phyloP scores from a whole-genome alignment of 345 rosid species.

The Populus ilicifolia region DNA sequence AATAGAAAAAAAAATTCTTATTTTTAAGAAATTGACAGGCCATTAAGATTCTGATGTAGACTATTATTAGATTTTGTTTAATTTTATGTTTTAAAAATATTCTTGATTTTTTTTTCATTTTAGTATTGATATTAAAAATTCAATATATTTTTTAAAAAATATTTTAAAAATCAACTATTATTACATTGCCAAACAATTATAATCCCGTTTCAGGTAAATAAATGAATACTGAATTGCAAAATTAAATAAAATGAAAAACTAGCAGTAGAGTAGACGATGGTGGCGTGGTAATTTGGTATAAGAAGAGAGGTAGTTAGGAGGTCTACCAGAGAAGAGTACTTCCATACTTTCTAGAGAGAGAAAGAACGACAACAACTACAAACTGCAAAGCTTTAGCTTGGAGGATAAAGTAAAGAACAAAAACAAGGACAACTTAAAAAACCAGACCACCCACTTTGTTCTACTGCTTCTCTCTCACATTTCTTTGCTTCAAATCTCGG shows the following conservation, averaged over 20 bases:
- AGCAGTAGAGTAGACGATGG: background rate
- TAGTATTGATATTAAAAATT: too few species aligned
- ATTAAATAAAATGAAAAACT: background rate
- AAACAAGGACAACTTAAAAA: background rate
- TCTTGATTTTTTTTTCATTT: too few species aligned
- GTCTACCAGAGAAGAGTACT: conserved; percentile 30
- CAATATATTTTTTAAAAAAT: too few species aligned
- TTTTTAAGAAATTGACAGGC: too few species aligned
- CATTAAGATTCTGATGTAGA: too few species aligned
- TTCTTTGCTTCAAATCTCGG: background rate
- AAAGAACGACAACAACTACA: background rate
- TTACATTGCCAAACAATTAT: too few species aligned
- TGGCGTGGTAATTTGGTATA: conserved; percentile 21
- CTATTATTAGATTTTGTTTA: too few species aligned
- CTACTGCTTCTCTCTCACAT: background rate
- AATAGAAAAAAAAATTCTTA: too few species aligned
- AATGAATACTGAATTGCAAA: background rate
- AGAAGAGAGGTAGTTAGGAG: conserved; percentile 34
- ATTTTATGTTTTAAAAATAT: too few species aligned
- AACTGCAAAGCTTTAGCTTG: background rate
- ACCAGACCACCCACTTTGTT: background rate
- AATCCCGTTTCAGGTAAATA: background rate
- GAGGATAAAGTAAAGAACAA: background rate
- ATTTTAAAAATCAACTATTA: too few species aligned
- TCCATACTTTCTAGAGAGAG: conserved; percentile 1